A percentile compares a stretch with the other conserved stretches of the same genome.
Evolutionary conservation across 176 grass and related monocot species (phyloP).

Genomic region (Thalia dealbata): DNA sequence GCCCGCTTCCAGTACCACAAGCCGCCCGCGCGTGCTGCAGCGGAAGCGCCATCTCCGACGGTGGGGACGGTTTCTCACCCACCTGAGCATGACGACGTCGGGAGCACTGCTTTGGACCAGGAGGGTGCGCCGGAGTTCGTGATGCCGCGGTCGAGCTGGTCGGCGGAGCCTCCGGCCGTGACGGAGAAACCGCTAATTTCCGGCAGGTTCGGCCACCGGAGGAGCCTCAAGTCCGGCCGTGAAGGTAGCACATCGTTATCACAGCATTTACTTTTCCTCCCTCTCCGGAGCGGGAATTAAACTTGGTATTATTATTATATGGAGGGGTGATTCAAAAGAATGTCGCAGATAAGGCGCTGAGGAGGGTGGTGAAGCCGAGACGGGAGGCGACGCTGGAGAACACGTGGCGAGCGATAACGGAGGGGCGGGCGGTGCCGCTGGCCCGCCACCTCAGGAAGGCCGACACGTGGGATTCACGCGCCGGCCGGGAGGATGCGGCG

Average conservation of each 20-base stretch:
- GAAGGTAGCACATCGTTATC: constrained; percentile 37
- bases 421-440: constrained; percentile 52
- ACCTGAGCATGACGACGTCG: background rate
- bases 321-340: background rate
- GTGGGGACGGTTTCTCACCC: background rate
- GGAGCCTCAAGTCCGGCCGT: constrained; percentile 36
- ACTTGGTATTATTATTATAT: background rate
- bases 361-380: constrained; percentile 49
- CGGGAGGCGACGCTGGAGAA: constrained; percentile 69
- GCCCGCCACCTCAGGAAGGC: constrained; percentile 85
- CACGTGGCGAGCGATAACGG: constrained; percentile 93
- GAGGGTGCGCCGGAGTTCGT: constrained; percentile 16
- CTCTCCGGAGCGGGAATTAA: background rate
- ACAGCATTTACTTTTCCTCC: background rate
- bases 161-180: constrained; percentile 21
- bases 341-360: constrained; percentile 44
- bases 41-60: background rate
- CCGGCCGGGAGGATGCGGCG: constrained; percentile 11
- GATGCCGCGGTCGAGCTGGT: constrained; percentile 38
- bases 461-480: constrained; percentile 51
- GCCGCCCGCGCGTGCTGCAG: background rate
- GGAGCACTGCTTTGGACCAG: background rate
- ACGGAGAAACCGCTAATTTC: constrained; percentile 52
- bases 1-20: constrained; percentile 52
- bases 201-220: constrained; percentile 38